Conservation (phyloP, 306 rosid species). For the Cicer bijugum region DNA sequence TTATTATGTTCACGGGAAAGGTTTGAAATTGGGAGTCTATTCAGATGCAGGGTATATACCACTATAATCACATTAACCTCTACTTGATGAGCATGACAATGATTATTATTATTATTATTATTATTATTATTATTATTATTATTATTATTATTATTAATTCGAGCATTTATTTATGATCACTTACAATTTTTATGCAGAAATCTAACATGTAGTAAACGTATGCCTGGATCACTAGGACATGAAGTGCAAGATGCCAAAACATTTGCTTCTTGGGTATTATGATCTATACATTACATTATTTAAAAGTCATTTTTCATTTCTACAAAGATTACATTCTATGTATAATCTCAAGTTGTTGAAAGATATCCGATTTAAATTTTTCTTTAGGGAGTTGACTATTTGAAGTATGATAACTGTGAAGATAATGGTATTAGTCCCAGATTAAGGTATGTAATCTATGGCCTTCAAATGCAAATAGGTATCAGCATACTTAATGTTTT, state of each 20-base stretch:
- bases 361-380: not conserved
- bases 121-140: too few relatives aligned
- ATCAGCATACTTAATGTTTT: not conserved
- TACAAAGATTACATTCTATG: not conserved
- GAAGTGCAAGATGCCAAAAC: slow-evolving; percentile 74
- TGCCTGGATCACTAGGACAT: slow-evolving; percentile 73
- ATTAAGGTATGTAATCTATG: slow-evolving; percentile 2
- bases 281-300: not conserved
- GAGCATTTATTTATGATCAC: slow-evolving; percentile 14
- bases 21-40: slow-evolving; percentile 68
- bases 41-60: slow-evolving; percentile 69
- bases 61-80: not conserved
- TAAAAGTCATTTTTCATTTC: not conserved
- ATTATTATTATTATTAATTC: not conserved
- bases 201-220: slow-evolving; percentile 60
- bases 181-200: slow-evolving; percentile 41
- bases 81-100: not conserved
- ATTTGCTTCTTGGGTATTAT: slow-evolving; percentile 74
- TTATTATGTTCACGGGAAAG: slow-evolving; percentile 64
- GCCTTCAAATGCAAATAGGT: not conserved
- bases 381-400: slow-evolving; percentile 64
- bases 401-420: slow-evolving; percentile 74
- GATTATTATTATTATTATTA: not conserved
- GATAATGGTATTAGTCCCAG: slow-evolving; percentile 4
- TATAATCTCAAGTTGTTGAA: not conserved